Conservation (phyloP, 805 yeast species). For the Yarrowia osloensis region DNA sequence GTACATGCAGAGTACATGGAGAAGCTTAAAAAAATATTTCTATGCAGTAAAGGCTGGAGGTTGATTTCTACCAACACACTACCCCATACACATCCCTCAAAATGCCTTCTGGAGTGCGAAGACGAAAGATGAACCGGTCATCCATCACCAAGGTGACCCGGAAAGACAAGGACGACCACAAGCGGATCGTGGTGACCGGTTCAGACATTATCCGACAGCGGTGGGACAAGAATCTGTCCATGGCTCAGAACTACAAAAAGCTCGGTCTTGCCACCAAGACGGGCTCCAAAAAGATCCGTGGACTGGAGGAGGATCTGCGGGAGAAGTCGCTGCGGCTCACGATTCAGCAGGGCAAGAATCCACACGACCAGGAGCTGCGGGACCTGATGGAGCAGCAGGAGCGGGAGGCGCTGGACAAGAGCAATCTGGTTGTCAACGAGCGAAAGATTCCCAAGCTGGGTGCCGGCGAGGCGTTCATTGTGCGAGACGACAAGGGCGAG, state of each 20-base stretch:
- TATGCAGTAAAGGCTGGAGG: not conserved
- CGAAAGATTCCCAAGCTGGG: slow-evolving; percentile 58
- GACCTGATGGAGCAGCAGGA: slow-evolving; percentile 14
- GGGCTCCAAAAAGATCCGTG: slow-evolving; percentile 58
- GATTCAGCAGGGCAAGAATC: slow-evolving; percentile 25
- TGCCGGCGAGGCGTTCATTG: slow-evolving; percentile 61
- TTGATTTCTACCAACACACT: not conserved
- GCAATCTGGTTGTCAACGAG: slow-evolving; percentile 44
- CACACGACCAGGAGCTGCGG: slow-evolving; percentile 34
- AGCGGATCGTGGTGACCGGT: slow-evolving; percentile 62
- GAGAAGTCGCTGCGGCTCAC: slow-evolving; percentile 40
- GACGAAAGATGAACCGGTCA: slow-evolving; percentile 78
- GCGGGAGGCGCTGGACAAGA: slow-evolving; percentile 37
- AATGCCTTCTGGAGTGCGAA: slow-evolving; percentile 62
- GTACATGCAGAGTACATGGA: slow-evolving; percentile 9
- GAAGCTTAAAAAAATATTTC: slow-evolving; percentile 8
- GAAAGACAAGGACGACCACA: slow-evolving; percentile 66
- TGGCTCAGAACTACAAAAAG: slow-evolving; percentile 81
- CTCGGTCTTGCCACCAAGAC: slow-evolving; percentile 74
- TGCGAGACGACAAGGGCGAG: slow-evolving; percentile 68
- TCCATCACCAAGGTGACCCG: slow-evolving; percentile 70
- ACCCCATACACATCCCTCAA: slow-evolving; percentile 13
- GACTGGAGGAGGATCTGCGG: slow-evolving; percentile 36
- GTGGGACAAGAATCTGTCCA: slow-evolving; percentile 84
- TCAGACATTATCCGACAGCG: slow-evolving; percentile 83